phyloP scores from a whole-genome alignment of 371 early-diverging fungal genomes.

The Lichtheimia hyalospora region DNA sequence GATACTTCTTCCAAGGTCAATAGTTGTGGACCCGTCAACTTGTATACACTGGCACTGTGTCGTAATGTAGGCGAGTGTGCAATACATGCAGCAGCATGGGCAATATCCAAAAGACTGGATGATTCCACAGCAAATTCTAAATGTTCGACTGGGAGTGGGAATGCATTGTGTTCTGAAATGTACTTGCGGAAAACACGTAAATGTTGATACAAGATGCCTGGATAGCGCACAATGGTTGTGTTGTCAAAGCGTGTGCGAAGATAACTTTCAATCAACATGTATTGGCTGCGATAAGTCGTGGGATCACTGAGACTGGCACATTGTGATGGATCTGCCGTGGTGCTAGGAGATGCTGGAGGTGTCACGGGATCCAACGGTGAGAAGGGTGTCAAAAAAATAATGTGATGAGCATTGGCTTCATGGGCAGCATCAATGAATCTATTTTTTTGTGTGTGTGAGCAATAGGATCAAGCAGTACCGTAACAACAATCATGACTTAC shows the following conservation, averaged over 20 bases:
- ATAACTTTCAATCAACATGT: conserved; percentile 42
- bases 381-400: conserved; percentile 50
- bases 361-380: conserved; percentile 36
- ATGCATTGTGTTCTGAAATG: conserved; percentile 46
- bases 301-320: conserved; percentile 11
- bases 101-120: conserved; percentile 47
- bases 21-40: conserved; percentile 43
- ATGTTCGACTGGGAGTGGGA: conserved; percentile 40
- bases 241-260: conserved; percentile 34
- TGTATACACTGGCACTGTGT: conserved; percentile 39
- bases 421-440: conserved; percentile 53
- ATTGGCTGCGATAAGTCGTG: conserved; percentile 42
- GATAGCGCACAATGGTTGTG: conserved; percentile 48
- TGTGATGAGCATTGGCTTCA: conserved; percentile 40
- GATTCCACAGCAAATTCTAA: conserved; percentile 46
- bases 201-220: conserved; percentile 50
- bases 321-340: conserved; percentile 4
- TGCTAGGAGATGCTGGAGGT: conserved; percentile 23
- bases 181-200: conserved; percentile 46
- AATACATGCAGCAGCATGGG: conserved; percentile 43
- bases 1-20: conserved; percentile 48
- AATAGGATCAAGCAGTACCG: neutral
- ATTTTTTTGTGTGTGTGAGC: neutral
- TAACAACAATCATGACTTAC: conserved; percentile 26
- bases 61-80: conserved; percentile 42